Evolutionary conservation across 176 grass and related monocot species (phyloP), one percentile per base, ranked within the genome.

Genomic region (Bonia amplexicaulis): DNA sequence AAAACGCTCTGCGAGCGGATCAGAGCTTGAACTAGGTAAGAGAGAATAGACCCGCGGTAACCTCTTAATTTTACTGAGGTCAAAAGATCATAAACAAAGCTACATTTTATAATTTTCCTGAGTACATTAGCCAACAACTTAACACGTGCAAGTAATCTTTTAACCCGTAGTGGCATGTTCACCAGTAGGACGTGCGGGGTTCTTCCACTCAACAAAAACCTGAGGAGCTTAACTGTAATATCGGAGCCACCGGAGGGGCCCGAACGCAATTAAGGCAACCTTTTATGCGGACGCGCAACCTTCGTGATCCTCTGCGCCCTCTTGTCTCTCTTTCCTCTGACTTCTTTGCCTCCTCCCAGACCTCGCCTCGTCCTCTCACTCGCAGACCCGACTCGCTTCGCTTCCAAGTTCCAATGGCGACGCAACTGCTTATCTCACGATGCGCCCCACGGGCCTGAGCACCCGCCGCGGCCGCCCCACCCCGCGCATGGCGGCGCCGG

Each of bases 401-500:
- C 86, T 78, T 85, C 80, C 84, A 87, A 87, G 88, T 26, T 54
- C 83, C 86, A 89, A 92, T 92, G 90, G 86, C 82, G 82, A 77
- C 78, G 78, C 84, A 60, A 83, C 82, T 49, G 72, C 90, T 81
- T 74, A 73, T 82, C 86, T 86, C 87, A 83, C 57, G 49, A 5
- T 42, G n/a, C 52, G 17, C 45, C 25, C 51, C 41, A 27, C 45
- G 84, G 46, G 45, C 69, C 9, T 83, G 79, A 85, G 68, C 47
- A 69, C 62, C 46, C 0, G 54, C 17, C 25, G 15, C 17, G 22
- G 23, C 68, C 62, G 16, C 64, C 35, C 25, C 41, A 6, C 22
- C 15, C 42, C 68, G 9, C 49, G 14, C 88, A 98, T 98, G 96
- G 94, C 90, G 51, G 81, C 90, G 45, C 93, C 88, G 66, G 86